Base-by-base conservation (phyloP, 805 yeast genomes). In the Pichia insulana region DNA sequence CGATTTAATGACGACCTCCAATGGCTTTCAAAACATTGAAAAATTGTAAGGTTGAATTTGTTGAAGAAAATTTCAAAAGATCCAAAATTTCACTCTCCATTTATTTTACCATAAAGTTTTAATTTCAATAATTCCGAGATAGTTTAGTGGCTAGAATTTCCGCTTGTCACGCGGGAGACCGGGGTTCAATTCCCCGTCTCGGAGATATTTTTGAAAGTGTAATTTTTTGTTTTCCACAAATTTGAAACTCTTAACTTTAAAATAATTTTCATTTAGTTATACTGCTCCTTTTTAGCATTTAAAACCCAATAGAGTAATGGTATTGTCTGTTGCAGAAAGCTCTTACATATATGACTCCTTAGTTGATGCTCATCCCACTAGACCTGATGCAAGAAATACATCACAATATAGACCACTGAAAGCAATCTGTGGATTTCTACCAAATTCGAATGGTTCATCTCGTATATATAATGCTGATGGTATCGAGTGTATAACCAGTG, bases 361-460 rank as follows among this genome's bases (percentile, higher is more conserved):
- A 20, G 67, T 55, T 2, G 82, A 89, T 0, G 75, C 83, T 4
- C 68, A 80, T 8, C 38, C 54, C 7, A 45, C 52, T 27, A 74
- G 98, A 47, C 94, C 97, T 2, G 98, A 92, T 60, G 84, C 96
- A 1, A 73, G 98, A 53, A 64, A 69, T 7, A 68, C 68, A 12
- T 67, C 71, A 45, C 96, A 88, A 59, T 83, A 84, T 56, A 72
- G 97, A 50, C 96, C 97, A 0, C 62, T 92, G 37, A 94, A 87
- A 55, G 84, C 95, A 3, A 78, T 77, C 12, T 78, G 85, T 7
- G 81, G 81, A 39, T 83, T 90, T 53, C 68, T 92, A 45, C 92
- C 95, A 0, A 76, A 80, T 40, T 83, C 96, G 3, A 86, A 90
- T 63, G 98, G 98, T 12, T 88, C 97, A 2, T 83, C 97, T 0